These are phyloP conservation scores for Glycyrrhiza uralensis DNA, from an alignment of 306 rosid species.

Conservation along the genomic window DNA sequence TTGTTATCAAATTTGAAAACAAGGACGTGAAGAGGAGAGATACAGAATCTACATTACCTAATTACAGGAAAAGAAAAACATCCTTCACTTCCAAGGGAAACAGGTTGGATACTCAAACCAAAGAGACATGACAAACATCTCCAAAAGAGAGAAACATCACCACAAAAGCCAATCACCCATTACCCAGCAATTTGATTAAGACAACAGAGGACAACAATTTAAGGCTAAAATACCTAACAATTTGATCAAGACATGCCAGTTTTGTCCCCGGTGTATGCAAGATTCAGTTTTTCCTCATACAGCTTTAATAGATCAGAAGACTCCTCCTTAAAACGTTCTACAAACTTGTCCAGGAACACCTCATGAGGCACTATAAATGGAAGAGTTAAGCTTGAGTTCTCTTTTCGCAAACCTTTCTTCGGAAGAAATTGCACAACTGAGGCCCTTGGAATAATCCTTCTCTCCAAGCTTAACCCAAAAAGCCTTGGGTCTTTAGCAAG, in stretches of 20 bases:
- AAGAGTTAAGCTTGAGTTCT: background rate
- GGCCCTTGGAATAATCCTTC: constrained; percentile 41
- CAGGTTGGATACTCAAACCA: constrained; percentile 18
- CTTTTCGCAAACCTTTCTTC: constrained; percentile 29
- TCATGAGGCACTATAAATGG: background rate
- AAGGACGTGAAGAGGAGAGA: constrained; percentile 26
- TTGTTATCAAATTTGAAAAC: too few relatives aligned
- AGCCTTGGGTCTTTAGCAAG: background rate
- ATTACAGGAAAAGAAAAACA: constrained; percentile 40
- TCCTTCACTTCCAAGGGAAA: constrained; percentile 35
- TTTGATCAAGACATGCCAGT: background rate
- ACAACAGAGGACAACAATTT: too few relatives aligned
- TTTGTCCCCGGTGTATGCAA: background rate
- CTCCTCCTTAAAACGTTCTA: background rate
- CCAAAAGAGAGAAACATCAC: too few relatives aligned
- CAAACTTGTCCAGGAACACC: constrained; percentile 22
- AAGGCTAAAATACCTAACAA: too few relatives aligned
- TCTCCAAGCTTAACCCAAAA: constrained; percentile 33
- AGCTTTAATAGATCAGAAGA: background rate
- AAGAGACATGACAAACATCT: constrained; percentile 32
- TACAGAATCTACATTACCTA: constrained; percentile 42
- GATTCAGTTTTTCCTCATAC: background rate
- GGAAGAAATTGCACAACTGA: constrained; percentile 21
- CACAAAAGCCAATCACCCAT: too few relatives aligned
- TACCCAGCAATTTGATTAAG: too few relatives aligned